phyloP scores from a whole-genome alignment of 2,329 filamentous ascomycete genomes.

The Epichloe hybrida region DNA sequence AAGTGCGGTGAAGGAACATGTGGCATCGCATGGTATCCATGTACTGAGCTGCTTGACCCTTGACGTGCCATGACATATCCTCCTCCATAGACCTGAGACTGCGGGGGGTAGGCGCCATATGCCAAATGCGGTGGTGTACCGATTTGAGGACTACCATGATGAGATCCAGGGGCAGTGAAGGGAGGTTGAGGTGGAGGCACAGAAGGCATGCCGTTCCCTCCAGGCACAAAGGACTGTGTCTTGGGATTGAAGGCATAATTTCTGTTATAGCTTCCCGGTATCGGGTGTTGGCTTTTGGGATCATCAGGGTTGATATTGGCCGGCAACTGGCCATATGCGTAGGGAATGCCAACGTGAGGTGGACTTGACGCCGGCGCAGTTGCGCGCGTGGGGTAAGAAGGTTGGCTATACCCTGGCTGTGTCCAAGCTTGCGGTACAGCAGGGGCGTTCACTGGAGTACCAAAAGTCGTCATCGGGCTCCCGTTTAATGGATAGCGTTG shows the following conservation, averaged over 20 bases:
- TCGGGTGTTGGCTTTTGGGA: slow-evolving; percentile 63
- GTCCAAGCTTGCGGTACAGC: slow-evolving; percentile 21
- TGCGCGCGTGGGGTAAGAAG: slow-evolving; percentile 18
- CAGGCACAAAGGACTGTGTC: slow-evolving; percentile 79
- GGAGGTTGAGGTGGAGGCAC: slow-evolving; percentile 34
- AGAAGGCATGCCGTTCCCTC: slow-evolving; percentile 33
- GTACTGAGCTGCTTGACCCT: slow-evolving; percentile 40
- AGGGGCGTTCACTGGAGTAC: slow-evolving; percentile 17
- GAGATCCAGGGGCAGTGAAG: slow-evolving; percentile 34
- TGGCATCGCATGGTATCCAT: slow-evolving; percentile 32
- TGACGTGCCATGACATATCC: slow-evolving; percentile 44
- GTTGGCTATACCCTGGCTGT: slow-evolving; percentile 21
- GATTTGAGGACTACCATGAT: slow-evolving; percentile 41
- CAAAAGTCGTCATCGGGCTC: slow-evolving; percentile 25
- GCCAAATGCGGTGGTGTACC: slow-evolving; percentile 36
- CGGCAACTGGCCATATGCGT: slow-evolving; percentile 69
- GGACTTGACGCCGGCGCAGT: slow-evolving; percentile 16
- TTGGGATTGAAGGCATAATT: slow-evolving; percentile 81
- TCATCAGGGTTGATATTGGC: slow-evolving; percentile 56
- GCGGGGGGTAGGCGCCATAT: slow-evolving; percentile 33
- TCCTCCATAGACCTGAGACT: slow-evolving; percentile 32
- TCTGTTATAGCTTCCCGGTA: slow-evolving; percentile 71
- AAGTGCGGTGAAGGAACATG: slow-evolving; percentile 24
- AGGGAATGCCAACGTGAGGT: slow-evolving; percentile 33
- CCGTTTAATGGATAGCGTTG: slow-evolving; percentile 19